Base-by-base conservation (phyloP, 345 rosid species). In the Linum trigynum region DNA sequence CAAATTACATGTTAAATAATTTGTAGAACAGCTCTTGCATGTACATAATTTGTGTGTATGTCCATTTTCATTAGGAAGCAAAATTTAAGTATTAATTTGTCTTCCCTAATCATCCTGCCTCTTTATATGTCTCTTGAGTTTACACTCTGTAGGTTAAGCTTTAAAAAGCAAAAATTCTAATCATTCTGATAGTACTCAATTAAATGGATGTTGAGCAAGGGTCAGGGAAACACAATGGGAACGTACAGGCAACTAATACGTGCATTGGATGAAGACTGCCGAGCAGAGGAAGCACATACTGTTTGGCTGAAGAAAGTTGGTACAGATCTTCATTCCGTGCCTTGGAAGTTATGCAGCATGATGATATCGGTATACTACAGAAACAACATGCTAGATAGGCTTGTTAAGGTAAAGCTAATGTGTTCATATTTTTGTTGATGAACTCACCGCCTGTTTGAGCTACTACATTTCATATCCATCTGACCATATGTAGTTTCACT, bases 121-220 rank as follows among this genome's bases (percentile, higher is more conserved):
- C 7, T 7, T 45, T 45, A 7, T 7, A 23, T 23, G 32, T 23
- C 1, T 23, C 32, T 23, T 23, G 32, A 23, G 32, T 23, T 23
- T 23, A 23, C 32, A 23, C 32, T 23, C 32, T 23, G 32, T 23
- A 23, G 32, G 32, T 23, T 23, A 23, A 23, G 32, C 32, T 23
- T 23, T 23, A 23, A 23, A 23, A 23, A 23, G 32, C 32, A 23
- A 23, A 23, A 23, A 23, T 23, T 23, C 32, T 23, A 23, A 23
- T 23, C 32, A 23, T 23, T 23, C 32, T 23, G 51, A 5, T 45
- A 14, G 12, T 45, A 3, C 14, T 48, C 2, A 9, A 9, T 94
- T 66, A 94, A 94, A 74, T 94, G 99, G 99, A 86, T 94, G 85
- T 84, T 94, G 64, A 94, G 99, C 84, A 94, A 90, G 77, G 97